Evolutionary conservation across 441 rosid genomes (phyloP), one percentile per base, ranked within the genome.

Genomic region (Populus tomentosa): DNA sequence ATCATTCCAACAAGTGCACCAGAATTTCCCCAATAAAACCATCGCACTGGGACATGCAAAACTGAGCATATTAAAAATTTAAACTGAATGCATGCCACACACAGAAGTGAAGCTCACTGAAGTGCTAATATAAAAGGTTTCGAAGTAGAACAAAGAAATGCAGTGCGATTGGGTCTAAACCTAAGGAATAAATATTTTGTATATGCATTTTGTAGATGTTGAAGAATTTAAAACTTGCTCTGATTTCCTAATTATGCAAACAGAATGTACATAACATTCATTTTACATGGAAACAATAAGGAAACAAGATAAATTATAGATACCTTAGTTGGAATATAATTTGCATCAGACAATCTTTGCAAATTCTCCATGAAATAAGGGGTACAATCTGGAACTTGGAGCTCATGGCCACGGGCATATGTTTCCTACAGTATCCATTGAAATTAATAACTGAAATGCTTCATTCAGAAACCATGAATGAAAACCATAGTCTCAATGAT

Each of bases 281-380:
- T 20, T 1, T 11, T 8, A 23, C 59, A 4, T 10, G 4, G 1
- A 72, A 14, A 21, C 40, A 65, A 77, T 11, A 30, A 28, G 78
- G 30, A 10, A 11, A n/a, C 20, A 11, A 23, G 13, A 53, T 1
- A 36, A 79, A 59, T 21, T 73, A 23, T 35, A 56, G 61, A 53
- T 90, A 96, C 99, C 98, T 92, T 91, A 5, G 99, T 92, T 50
- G 99, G 99, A 82, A 91, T 77, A 85, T 96, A 96, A 87, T 91
- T 87, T 30, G 86, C 64, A 73, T 90, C 93, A 67, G 96, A 90
- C 80, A 96, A 81, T 79, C 99, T 89, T 73, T 87, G 86, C 87
- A 94, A 87, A 81, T 91, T 92, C 80, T 92, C 98, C 99, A 95
- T 90, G 83, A 95, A 95, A 88, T 92, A 95, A 67, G 82, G 83